Base-by-base conservation (phyloP, 2,329 filamentous ascomycete species). In the Colletotrichum spaethianum region DNA sequence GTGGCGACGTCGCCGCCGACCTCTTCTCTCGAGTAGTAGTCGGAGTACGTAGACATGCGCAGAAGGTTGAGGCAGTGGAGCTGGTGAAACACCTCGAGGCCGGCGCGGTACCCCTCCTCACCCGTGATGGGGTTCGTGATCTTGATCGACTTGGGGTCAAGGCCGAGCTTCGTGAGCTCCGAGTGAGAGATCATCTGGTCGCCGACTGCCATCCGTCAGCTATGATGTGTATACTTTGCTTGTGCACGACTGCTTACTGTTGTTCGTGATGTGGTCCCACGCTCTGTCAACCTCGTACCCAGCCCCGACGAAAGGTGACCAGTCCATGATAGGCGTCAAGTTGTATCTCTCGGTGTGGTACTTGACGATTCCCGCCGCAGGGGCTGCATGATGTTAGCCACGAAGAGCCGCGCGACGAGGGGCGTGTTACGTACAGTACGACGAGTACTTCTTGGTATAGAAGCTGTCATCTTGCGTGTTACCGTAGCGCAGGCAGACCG, bases 101-200 rank as follows among this genome's bases (percentile, higher is more conserved):
- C 89, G 0, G 89, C 88, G n/a, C 89, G 83, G 75, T 90, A 91
- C 0, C 89, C 89, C 46, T 85, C 84, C 68, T 87, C 83, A 23
- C 89, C 90, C 1, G 89, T 89, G 55, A 82, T 82, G 6, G 88
- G 86, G 74, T 91, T 82, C 12, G 85, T 87, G 73, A 90, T 86
- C 75, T 85, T 86, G n/a, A 91, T 81, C 0, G 87, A 88, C 28
- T 85, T 80, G 2, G 86, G 86, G 73, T 89, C 87, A 4, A 87
- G 80, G 5, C 85, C 85, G 0, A 92, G 84, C 28, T 84, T 85
- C 50, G 84, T 79, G 36, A 90, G 85, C 75, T 91, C 88, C 7
- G 84, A 81, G 28, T 84, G 81, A 0, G 86, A 86, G 63, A 92
- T 87, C 85, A 90, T 89, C 75, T 89, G 88, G 77, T 91, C 89